Conservation (phyloP, 1,284 basidiomycete genomes). For the Neolentinus lepideus region DNA sequence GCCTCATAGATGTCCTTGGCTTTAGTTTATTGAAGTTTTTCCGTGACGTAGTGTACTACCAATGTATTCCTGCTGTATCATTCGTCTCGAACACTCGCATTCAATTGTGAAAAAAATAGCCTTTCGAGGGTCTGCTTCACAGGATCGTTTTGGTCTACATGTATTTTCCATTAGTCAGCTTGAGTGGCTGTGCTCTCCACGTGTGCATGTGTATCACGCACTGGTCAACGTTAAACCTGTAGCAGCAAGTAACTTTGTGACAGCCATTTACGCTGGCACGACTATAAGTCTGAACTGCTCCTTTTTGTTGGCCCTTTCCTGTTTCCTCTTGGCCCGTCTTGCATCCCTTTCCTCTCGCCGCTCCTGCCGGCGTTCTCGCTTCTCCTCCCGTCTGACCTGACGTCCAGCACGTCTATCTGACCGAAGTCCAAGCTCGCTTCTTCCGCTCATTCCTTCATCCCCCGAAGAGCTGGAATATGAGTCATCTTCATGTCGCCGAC, state of each 20-base stretch:
- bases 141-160: too few relatives aligned
- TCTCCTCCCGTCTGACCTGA: neutral
- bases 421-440: neutral
- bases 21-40: neutral
- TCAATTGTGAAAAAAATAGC: too few relatives aligned
- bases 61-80: neutral
- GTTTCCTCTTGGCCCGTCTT: neutral
- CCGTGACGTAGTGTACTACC: neutral
- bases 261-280: neutral
- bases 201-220: too few relatives aligned
- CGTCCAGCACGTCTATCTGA: neutral
- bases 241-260: too few relatives aligned
- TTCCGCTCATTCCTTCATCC: neutral
- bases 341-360: neutral
- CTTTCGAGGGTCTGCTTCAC: too few relatives aligned
- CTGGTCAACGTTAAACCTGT: too few relatives aligned
- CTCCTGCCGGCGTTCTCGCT: neutral
- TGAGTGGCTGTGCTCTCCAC: too few relatives aligned
- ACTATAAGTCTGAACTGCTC: neutral
- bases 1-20: neutral
- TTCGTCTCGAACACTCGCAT: neutral
- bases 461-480: neutral
- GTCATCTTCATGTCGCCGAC: neutral
- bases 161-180: too few relatives aligned
- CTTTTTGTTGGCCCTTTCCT: conserved; percentile 2